Evolutionary conservation across 2,329 filamentous ascomycete genomes (phyloP).

Genomic region (Botrytis cinerea): DNA sequence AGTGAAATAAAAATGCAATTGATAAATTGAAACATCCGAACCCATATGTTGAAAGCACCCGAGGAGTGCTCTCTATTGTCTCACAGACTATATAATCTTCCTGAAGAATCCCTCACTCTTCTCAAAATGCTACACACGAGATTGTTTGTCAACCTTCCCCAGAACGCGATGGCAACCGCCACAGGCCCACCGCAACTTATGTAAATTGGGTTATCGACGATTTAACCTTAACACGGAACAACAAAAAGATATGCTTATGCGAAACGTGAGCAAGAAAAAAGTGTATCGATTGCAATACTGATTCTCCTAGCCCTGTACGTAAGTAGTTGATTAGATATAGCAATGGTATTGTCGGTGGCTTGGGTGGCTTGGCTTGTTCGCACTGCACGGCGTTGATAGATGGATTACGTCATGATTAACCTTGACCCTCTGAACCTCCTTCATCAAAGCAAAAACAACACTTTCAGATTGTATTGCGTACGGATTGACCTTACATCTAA

Average conservation of each 20-base stretch:
- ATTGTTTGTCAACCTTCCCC: no score
- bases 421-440: neutral
- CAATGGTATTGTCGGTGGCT: neutral
- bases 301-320: neutral
- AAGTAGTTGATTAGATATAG: neutral
- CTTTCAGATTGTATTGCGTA: neutral
- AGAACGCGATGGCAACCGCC: no score
- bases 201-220: no score
- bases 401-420: slow-evolving; percentile 13
- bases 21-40: no score
- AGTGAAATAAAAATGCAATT: no score
- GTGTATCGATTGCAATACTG: neutral
- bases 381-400: neutral
- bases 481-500: neutral
- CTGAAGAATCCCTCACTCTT: no score
- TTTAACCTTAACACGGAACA: no score
- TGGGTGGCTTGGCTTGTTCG: neutral
- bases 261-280: neutral
- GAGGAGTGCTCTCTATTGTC: no score
- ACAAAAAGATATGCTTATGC: neutral
- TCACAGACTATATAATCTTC: no score
- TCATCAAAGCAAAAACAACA: neutral
- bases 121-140: no score
- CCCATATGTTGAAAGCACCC: no score
- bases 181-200: no score